Base-by-base conservation (phyloP, 768 basidiomycete species). In the Xerocomellus chrysenteron region DNA sequence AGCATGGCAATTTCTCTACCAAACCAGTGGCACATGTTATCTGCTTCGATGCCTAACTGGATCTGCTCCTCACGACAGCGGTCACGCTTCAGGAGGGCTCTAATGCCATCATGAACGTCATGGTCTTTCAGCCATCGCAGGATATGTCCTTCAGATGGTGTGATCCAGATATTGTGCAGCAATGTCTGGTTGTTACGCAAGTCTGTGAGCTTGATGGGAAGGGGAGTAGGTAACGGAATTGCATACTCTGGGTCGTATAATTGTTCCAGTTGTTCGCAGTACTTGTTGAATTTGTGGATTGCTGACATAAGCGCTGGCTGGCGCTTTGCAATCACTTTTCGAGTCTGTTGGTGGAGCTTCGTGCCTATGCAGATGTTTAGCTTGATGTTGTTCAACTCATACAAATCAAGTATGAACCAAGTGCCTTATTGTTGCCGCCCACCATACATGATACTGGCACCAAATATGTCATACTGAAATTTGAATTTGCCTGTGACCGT, bases 61-160 rank as follows among this genome's bases (percentile, higher is more conserved):
- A 24, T 28, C 5, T 49, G 49, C 56, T 77, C 74, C 52, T 77
- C 75, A 5, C 26, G 9, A 44, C 74, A 75, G 5, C 63, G 61
- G 37, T 74, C 65, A 0, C 48, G 10, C 43, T 63, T 66, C 4
- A 73, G 65, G 60, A 75, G 50, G 17, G 61, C 55, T n/a, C 56
- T 56, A 2, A 78, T 78, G 0, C 75, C 71, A 0, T 65, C 54
- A 5, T 65, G 69, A 2, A 75, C 64, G 5, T 67, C 58, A 1
- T 45, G 21, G 47, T 78, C 72, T 11, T 69, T 60, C 0, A 76
- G 63, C 76, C 77, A 80, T 2, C 6, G 32, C n/a, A n/a, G n/a
- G 1, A 49, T 33, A 5, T 7, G 12, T 16, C 33, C 16, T 17
- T 16, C 21, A 1, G 48, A 16, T 10, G 48, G 48, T 4, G 9